Evolutionary conservation across 2,329 filamentous ascomycete species (phyloP), one percentile per base, ranked within the genome.

Genomic region (Macrophomina tecta): DNA sequence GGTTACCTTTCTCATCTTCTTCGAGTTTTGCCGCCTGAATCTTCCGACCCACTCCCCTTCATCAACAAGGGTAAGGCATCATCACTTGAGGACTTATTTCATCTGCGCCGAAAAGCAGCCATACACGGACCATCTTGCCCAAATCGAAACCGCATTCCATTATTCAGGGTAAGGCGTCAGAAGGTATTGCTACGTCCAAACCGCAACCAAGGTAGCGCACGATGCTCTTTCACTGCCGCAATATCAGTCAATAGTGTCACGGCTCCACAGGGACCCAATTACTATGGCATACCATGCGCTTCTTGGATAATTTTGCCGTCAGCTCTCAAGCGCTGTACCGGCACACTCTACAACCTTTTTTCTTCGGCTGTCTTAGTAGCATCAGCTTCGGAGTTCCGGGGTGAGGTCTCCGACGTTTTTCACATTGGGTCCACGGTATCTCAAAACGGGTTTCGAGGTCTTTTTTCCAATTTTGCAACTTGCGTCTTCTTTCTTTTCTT

Each of bases 31-130:
- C 46, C 45, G 46, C 52, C 52, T 61, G 45, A 18, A 32, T 56
- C 16, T n/a, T 53, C 28, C 28, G 48, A 53, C 34, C 48, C 40
- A 42, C 58, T 23, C 65, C 65, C 56, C 48, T 67, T 63, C 48
- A 14, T 63, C 65, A 67, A 53, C 65, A 67, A 67, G 65, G 65
- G 65, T 67, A 67, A 67, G 65, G 34, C 55, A 53, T 28, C 52
- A 46, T 49, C 23, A 38, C 42, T 34, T 53, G 45, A 48, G 46
- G 58, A 49, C 58, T 62, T n/a, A 62, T 49, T 48, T 32, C 12
- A 34, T 38, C 45, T 62, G 45, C 42, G 11, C 49, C 58, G 32
- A 48, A n/a, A 40, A 36, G 32, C 32, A 62, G 58, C 58, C 23
- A 45, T n/a, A 14, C 32, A 38, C 32, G 56, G 40, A 61, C n/a